Evolutionary conservation across 108 stramenopile genomes (phyloP), one percentile per base, ranked within the genome.

Genomic region (Fragilariopsis cylindrus): DNA sequence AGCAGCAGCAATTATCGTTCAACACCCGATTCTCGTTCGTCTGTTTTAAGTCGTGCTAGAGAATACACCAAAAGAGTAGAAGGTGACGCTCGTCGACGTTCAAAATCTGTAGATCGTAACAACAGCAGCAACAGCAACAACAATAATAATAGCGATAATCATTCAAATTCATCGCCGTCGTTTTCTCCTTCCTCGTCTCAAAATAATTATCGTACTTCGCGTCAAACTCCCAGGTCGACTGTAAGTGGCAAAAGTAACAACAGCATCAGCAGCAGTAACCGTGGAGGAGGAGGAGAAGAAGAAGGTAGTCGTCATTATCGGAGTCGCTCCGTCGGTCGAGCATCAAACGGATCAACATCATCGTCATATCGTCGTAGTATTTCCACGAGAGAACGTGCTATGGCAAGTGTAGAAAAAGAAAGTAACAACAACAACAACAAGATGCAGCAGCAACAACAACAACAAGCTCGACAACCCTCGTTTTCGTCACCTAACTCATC

Each of bases 41-140:
- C 87, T 15, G 87, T 88, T 1, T 54, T 88, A 75, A 74, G 85
- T 72, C 75, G 84, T 48, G 87, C 87, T 9, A 65, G 84, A 42
- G 84, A 80, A 65, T 88, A 84, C 76, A 81, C 79, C 60, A 76
- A 77, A 12, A 62, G 73, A 15, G 79, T 88, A 15, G 87, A 84
- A 52, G 65, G 69, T 21, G 77, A 72, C 18, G 50, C 69, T 44
- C 47, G 30, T 44, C 47, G 49, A 66, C 76, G 80, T 19, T 79
- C 77, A 21, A 70, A 72, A 57, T 79, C 84, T 15, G 13, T 73
- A 13, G 75, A 70, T 9, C 74, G 78, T 7, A 74, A 30, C 39
- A 57, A 15, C 15, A 72, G 3, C 39, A 39, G 4, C 71, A 1
- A 69, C 4, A 41, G 2, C 58, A 60, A 60, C 11, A 12, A 16